phyloP scores from a whole-genome alignment of 2,329 filamentous ascomycete genomes.

The Curvularia eragrostidis region DNA sequence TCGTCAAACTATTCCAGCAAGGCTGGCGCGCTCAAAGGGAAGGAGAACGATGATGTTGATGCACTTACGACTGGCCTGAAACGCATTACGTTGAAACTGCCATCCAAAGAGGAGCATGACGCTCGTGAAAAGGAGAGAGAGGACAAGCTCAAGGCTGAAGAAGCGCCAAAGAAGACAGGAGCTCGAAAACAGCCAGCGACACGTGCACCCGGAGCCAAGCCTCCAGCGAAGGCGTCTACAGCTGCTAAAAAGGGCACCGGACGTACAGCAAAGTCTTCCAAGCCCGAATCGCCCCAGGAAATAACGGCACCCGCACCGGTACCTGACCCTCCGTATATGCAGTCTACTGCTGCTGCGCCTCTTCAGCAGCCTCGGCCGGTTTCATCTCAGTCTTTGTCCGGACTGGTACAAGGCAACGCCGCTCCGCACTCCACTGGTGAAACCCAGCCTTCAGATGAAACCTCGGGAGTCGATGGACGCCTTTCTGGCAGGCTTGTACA shows the following conservation, averaged over 20 bases:
- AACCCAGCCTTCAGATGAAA: background rate
- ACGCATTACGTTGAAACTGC: conserved; percentile 66
- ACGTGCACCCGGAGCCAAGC: conserved; percentile 26
- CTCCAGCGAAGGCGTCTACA: conserved; percentile 23
- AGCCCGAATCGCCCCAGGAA: conserved; percentile 33
- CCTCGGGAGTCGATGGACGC: conserved; percentile 20
- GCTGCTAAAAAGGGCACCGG: conserved; percentile 36
- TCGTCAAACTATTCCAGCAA: conserved; percentile 47
- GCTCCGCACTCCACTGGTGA: background rate
- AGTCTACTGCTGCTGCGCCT: conserved; percentile 28
- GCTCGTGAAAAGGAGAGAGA: conserved; percentile 57
- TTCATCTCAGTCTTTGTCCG: conserved; percentile 17
- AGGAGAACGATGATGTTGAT: conserved; percentile 54
- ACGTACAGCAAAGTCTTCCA: conserved; percentile 33
- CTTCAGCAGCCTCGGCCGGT: conserved; percentile 42
- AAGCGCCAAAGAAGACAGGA: conserved; percentile 42
- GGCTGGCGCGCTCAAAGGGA: conserved; percentile 26
- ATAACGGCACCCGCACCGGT: conserved; percentile 47
- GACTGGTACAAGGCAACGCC: conserved; percentile 13
- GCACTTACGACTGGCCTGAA: conserved; percentile 60
- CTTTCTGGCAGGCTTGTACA: conserved; percentile 30
- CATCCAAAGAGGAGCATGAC: conserved; percentile 64
- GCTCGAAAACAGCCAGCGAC: conserved; percentile 29
- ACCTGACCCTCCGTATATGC: conserved; percentile 36
- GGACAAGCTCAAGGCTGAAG: conserved; percentile 48